Percentiles rank a stretch among this genome's conserved stretches.
phyloP scores from a whole-genome alignment of 306 rosid genomes.

The Hippophae gyantsensis region DNA sequence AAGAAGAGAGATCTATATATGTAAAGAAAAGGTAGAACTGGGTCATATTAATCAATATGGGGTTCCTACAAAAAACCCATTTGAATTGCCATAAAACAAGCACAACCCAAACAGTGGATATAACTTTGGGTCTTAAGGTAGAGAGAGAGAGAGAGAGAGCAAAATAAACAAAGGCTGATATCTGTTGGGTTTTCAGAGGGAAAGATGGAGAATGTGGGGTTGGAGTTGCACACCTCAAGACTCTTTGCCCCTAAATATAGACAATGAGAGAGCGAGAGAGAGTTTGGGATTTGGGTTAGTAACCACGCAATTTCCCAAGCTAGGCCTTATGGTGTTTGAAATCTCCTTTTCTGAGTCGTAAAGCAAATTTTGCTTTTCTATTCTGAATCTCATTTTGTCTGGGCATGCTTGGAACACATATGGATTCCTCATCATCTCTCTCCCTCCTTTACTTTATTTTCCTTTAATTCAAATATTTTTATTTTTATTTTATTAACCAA shows the following conservation, averaged over 20 bases:
- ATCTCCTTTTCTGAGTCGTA: conserved; percentile 93
- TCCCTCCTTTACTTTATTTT: conserved; percentile 4
- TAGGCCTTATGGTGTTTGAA: conserved; percentile 69
- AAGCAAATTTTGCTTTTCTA: conserved; percentile 76
- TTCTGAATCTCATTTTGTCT: conserved; percentile 88
- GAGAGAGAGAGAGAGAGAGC: neutral
- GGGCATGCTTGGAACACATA: conserved; percentile 77
- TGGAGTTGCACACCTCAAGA: conserved; percentile 41
- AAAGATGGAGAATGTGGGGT: conserved; percentile 58
- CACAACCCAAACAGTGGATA: conserved; percentile 35
- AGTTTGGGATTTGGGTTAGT: conserved; percentile 26
- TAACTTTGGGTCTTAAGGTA: conserved; percentile 21
- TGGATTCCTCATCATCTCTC: conserved; percentile 66
- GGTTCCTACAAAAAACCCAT: conserved; percentile 27
- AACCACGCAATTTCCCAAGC: conserved; percentile 93
- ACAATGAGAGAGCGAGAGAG: conserved; percentile 4
- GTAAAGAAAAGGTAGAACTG: conserved; percentile 13
- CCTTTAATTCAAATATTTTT: no score
- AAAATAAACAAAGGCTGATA: conserved; percentile 14
- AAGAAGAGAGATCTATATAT: conserved; percentile 16
- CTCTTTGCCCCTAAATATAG: conserved; percentile 51
- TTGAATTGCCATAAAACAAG: conserved; percentile 49
- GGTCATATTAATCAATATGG: conserved; percentile 41
- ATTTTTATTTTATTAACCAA: no score
- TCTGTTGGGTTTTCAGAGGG: conserved; percentile 37